Conservation (phyloP, 2,329 filamentous ascomycete species). For the Trichoderma endophyticum region DNA sequence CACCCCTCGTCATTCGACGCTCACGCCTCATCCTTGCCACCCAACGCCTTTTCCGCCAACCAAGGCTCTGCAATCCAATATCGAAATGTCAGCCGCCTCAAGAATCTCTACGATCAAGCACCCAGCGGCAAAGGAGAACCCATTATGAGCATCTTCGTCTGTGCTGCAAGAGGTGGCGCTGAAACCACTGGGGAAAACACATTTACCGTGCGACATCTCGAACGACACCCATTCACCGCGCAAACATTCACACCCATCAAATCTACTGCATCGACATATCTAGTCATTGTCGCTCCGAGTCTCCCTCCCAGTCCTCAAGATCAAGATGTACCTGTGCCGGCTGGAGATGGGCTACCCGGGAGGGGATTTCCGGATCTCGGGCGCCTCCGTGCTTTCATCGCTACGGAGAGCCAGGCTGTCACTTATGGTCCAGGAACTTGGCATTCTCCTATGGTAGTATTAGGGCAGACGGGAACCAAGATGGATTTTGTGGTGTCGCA, state of each 20-base stretch:
- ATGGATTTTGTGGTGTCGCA: conserved; percentile 89
- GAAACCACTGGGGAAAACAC: conserved; percentile 21
- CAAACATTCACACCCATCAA: conserved; percentile 86
- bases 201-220: conserved; percentile 69
- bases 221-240: conserved; percentile 89
- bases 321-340: conserved; percentile 29
- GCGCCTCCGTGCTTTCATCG: conserved; percentile 73
- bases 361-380: conserved; percentile 69
- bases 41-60: conserved; percentile 63
- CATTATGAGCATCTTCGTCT: conserved; percentile 87
- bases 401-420: conserved; percentile 74
- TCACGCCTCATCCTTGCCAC: conserved; percentile 36
- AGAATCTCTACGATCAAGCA: conserved; percentile 66
- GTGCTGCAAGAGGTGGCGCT: conserved; percentile 41
- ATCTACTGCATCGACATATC: conserved; percentile 55
- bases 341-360: conserved; percentile 47
- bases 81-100: conserved; percentile 69
- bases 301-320: conserved; percentile 43
- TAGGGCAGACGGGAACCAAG: conserved; percentile 57
- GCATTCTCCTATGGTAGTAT: conserved; percentile 92
- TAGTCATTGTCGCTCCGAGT: conserved; percentile 86
- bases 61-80: conserved; percentile 89
- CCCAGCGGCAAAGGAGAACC: conserved; percentile 54
- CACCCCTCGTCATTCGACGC: conserved; percentile 47
- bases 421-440: conserved; percentile 91